phyloP scores from a whole-genome alignment of 2,329 filamentous ascomycete species.

The Exophiala bonariae region DNA sequence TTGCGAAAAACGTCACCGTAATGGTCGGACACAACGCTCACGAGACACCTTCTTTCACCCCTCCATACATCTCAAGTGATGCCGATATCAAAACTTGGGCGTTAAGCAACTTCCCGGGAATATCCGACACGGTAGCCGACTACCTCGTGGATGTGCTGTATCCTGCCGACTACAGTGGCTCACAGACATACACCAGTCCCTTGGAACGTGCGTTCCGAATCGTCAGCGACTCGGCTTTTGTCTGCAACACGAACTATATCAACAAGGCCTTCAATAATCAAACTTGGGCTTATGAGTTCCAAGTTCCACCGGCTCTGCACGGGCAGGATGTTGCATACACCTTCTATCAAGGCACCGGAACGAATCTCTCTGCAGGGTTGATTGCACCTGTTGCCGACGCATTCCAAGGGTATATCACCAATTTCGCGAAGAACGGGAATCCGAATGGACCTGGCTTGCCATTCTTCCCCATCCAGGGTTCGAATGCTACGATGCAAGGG shows the following conservation, averaged over 20 bases:
- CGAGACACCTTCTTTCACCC: slow-evolving; percentile 44
- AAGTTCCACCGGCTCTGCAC: slow-evolving; percentile 54
- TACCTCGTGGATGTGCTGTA: slow-evolving; percentile 53
- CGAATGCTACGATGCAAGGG: slow-evolving; percentile 43
- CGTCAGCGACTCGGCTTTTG: slow-evolving; percentile 46
- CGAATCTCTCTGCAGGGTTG: slow-evolving; percentile 36
- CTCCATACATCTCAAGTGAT: slow-evolving; percentile 33
- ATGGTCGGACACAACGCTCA: slow-evolving; percentile 48
- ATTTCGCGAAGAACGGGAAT: slow-evolving; percentile 36
- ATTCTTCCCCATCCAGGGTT: slow-evolving; percentile 49
- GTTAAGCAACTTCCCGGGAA: slow-evolving; percentile 27
- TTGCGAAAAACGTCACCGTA: slow-evolving; percentile 45
- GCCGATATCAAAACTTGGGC: slow-evolving; percentile 27
- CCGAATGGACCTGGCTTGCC: slow-evolving; percentile 39
- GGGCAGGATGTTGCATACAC: slow-evolving; percentile 54
- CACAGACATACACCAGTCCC: slow-evolving; percentile 46
- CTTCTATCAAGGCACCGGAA: slow-evolving; percentile 46
- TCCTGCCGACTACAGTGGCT: slow-evolving; percentile 51
- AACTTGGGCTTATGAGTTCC: slow-evolving; percentile 56
- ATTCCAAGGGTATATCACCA: slow-evolving; percentile 40
- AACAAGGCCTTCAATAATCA: slow-evolving; percentile 50
- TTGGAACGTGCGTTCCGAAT: slow-evolving; percentile 43
- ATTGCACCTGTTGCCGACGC: slow-evolving; percentile 35
- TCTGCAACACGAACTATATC: slow-evolving; percentile 57
- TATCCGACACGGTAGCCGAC: slow-evolving; percentile 33